Conservation (phyloP, 768 basidiomycete genomes). For the Collybia mongolica region DNA sequence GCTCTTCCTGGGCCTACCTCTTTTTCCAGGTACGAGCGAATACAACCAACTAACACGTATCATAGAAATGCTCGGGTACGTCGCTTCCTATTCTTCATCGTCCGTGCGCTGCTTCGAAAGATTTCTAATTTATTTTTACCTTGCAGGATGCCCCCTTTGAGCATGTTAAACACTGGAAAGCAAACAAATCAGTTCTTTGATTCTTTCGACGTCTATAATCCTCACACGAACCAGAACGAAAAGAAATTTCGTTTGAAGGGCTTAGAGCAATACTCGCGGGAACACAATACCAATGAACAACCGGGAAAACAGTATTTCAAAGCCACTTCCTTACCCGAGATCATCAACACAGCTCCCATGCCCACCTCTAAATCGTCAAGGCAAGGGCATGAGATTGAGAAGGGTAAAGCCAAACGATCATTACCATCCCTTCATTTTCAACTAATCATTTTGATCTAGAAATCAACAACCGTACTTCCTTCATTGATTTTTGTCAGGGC, state of each 20-base stretch:
- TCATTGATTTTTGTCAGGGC: conserved; percentile 97
- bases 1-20: conserved; percentile 91
- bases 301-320: conserved; percentile 99
- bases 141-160: conserved; percentile 78
- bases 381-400: conserved; percentile 83
- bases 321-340: conserved; percentile 89
- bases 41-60: conserved; percentile 98
- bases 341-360: conserved; percentile 95
- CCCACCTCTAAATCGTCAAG: conserved; percentile 77
- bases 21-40: conserved; percentile 98
- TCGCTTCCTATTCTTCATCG: conserved; percentile 16
- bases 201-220: conserved; percentile 54
- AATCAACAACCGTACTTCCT: conserved; percentile 89
- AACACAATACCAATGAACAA: conserved; percentile 94
- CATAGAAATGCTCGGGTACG: conserved; percentile 97
- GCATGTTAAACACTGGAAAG: conserved; percentile 96
- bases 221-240: conserved; percentile 69
- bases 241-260: conserved; percentile 88
- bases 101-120: not conserved
- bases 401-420: conserved; percentile 49
- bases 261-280: conserved; percentile 92
- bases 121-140: conserved; percentile 8
- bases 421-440: conserved; percentile 2
- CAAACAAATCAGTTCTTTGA: conserved; percentile 95
- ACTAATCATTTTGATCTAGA: conserved; percentile 47